Evolutionary conservation across 2,329 filamentous ascomycete genomes (phyloP), one percentile per base, ranked within the genome.

Genomic region (Ascochyta pisi): DNA sequence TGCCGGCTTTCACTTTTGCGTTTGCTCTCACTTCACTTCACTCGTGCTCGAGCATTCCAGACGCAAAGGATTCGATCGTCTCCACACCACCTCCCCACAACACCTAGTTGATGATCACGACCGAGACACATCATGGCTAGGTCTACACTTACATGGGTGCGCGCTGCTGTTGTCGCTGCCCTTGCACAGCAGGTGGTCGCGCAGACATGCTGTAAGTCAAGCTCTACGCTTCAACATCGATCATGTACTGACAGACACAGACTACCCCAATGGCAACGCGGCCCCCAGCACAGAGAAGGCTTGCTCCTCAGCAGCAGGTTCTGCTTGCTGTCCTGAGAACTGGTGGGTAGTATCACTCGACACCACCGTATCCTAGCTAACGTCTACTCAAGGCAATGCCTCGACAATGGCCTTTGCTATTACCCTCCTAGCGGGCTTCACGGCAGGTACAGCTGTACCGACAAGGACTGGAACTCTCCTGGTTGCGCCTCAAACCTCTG

Each of bases 341-440:
- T 76, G 73, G 71, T 41, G 6, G 6, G 10, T 41, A 27, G 5
- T 16, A 5, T 4, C 7, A 3, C 15, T 8, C 10, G 2, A n/a
- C 4, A 6, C 24, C 15, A 22, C 15, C 16, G 15, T 3, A 26
- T 15, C 16, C 12, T n/a, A 27, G 39, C 39, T 27, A 26, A 41
- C 39, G 1, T 7, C 16, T 16, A n/a, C 24, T 41, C 10, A 19
- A 41, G 39, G 53, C 27, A 73, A 45, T 76, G 73, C 42, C 65
- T 75, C 29, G 69, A 73, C 57, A 76, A 76, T 47, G 73, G 73
- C n/a, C 64, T 75, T 6, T 76, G 73, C 52, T 58, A 74, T 43
- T 69, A 73, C 50, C 62, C 63, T 15, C 43, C 62, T 1, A 56
- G 54, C 16, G 64, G 70, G 1, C 47, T 73, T 2, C 67, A 66